Percentiles rank a stretch among this genome's conserved stretches.
Evolutionary conservation across 495 filamentous ascomycete species (phyloP).

Genomic region (Penicillium parvum): DNA sequence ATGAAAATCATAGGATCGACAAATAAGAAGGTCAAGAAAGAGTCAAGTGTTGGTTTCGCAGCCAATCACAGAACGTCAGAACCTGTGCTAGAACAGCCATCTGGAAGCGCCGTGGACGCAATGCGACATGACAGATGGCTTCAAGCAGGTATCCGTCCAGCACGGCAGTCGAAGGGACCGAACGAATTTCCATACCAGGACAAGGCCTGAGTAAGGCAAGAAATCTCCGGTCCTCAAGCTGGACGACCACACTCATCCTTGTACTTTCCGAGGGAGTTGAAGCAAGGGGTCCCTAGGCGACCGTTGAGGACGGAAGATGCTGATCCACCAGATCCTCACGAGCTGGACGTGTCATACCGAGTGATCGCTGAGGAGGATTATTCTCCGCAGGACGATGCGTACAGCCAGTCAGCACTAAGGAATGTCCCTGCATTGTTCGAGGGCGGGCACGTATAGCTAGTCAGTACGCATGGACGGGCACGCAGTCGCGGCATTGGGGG

Average conservation of each 20-base stretch:
- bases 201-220: neutral
- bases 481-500: no score
- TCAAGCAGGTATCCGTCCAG: constrained; percentile 18
- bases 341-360: constrained; percentile 4
- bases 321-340: constrained; percentile 1
- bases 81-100: neutral
- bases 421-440: constrained; percentile 8
- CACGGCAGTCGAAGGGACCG: neutral
- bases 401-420: constrained; percentile 13
- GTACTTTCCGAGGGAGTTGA: constrained; percentile 2
- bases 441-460: neutral
- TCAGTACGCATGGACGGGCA: neutral
- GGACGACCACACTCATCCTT: no score
- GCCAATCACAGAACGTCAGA: constrained; percentile 8
- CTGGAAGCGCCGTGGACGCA: constrained; percentile 12
- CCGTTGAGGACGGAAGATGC: constrained; percentile 9
- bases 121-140: constrained; percentile 3
- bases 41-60: constrained; percentile 4
- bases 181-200: constrained; percentile 13
- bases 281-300: constrained; percentile 8
- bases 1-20: neutral
- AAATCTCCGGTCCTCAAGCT: constrained; percentile 4
- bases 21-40: constrained; percentile 9
- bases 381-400: neutral
- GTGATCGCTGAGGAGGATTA: constrained; percentile 5